Base-by-base conservation (phyloP, 1,284 basidiomycete species). In the Ustilago trichophora region DNA sequence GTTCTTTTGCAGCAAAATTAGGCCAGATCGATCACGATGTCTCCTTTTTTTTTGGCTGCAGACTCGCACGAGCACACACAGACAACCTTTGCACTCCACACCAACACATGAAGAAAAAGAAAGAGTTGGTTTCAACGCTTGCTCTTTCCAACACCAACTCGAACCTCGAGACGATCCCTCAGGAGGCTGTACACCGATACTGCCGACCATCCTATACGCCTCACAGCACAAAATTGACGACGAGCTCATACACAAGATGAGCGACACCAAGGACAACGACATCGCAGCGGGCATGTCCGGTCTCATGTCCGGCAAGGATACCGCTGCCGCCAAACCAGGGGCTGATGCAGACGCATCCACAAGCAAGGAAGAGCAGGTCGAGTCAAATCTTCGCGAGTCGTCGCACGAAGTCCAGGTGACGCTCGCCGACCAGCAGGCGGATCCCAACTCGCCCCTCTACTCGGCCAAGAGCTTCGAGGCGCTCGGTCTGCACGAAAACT, bases 391-490 rank as follows among this genome's bases (percentile, higher is more conserved):
- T 18, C 60, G 50, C 40, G 72, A 76, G 56, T 73, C 77, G 3
- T 65, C 62, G 26, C 75, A 79, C 59, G 74, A 79, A 33, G 77
- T 79, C n/a, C 76, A 98, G 91, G 93, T 99, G 68, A 98, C 94
- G 26, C 87, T 98, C 54, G 94, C 94, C 45, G 95, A 98, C 83
- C 92, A 96, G 82, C 96, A 98, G 84, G 89, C 88, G 26, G 93
- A 99, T 82, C 92, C 93, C 43, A 91, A 96, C 83, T 98, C 94
- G 21, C 96, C 96, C 2, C 84, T 99, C 9, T 97, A 88, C 83
- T 96, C 93, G 58, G 91, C 87, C 40, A 96, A 97, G 83, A 90
- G 90, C 0, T 99, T 99, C 76, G 93, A 98, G 77, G 91, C 78
- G 33, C 58, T 71, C 27, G 49, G 64, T 13, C 60, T 65, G 42